A percentile compares a stretch with the other conserved stretches of the same genome.
Conservation (phyloP, 148 eudicot genomes). For the Persicaria tinctoria region DNA sequence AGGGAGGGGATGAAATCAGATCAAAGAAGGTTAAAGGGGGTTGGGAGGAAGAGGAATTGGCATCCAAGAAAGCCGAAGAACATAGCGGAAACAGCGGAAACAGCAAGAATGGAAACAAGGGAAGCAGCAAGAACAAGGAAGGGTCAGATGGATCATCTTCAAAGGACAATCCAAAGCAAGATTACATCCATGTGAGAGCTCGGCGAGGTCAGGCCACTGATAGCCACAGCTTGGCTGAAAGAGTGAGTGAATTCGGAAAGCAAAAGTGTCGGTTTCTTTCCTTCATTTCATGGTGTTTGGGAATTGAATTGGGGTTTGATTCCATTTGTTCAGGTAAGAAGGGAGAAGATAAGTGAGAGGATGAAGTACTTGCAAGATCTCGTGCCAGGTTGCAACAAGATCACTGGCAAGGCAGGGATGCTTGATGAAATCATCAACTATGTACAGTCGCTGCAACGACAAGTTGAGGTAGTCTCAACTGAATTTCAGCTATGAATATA, state of each 20-base stretch:
- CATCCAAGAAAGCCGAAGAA: conserved; percentile 26
- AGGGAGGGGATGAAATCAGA: conserved; percentile 31
- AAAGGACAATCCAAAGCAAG: conserved; percentile 26
- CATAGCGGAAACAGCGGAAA: conserved; percentile 22
- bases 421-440: conserved; percentile 95
- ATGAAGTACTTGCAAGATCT: conserved; percentile 92
- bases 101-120: conserved; percentile 18
- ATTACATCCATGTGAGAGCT: conserved; percentile 94
- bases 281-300: not conserved
- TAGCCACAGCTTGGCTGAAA: conserved; percentile 98
- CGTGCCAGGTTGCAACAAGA: conserved; percentile 94
- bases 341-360: conserved; percentile 93
- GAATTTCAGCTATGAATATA: not conserved
- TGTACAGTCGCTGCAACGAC: conserved; percentile 96
- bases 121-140: conserved; percentile 31
- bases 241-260: conserved; percentile 34
- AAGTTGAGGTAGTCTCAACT: conserved; percentile 72
- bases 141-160: conserved; percentile 6
- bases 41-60: conserved; percentile 32
- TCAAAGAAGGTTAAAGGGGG: conserved; percentile 50
- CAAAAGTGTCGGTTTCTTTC: not conserved
- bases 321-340: conserved; percentile 46
- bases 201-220: conserved; percentile 99
- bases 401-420: conserved; percentile 98
- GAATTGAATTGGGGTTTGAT: not conserved